Evolutionary conservation across 2,329 filamentous ascomycete species (phyloP).

Genomic region (Coniochaeta sp.): DNA sequence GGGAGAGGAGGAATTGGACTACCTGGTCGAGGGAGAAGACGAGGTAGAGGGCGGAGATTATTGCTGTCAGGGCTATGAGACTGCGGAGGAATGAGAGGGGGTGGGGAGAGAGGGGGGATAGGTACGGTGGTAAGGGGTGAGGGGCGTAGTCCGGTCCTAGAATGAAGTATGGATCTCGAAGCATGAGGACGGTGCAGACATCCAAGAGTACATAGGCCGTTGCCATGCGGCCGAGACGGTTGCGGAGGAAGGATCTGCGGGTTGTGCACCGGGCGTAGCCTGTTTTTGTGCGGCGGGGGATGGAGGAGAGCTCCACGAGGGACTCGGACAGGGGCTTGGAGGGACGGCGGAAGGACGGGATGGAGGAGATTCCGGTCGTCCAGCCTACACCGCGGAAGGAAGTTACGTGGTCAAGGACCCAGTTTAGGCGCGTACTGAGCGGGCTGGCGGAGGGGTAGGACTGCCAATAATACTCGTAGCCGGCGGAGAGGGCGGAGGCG

Average conservation of each 20-base stretch:
- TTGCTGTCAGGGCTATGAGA: conserved; percentile 42
- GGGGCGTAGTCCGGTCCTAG: conserved; percentile 32
- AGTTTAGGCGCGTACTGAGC: conserved; percentile 42
- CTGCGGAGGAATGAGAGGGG: conserved; percentile 49
- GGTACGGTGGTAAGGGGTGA: conserved; percentile 33
- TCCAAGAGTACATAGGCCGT: conserved; percentile 63
- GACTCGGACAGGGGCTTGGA: conserved; percentile 29
- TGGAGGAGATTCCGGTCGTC: conserved; percentile 42
- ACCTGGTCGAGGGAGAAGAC: conserved; percentile 42
- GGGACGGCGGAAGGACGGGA: conserved; percentile 37
- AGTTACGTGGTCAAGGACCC: conserved; percentile 46
- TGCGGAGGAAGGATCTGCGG: conserved; percentile 34
- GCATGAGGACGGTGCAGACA: conserved; percentile 57
- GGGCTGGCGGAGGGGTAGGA: conserved; percentile 43
- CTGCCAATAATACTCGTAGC: conserved; percentile 52
- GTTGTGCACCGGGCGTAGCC: conserved; percentile 39
- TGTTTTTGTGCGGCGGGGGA: conserved; percentile 31
- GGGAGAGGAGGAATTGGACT: conserved; percentile 4
- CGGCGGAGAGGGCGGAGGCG: conserved; percentile 12
- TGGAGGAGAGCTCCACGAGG: conserved; percentile 29
- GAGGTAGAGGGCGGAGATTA: conserved; percentile 53
- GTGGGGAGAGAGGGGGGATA: conserved; percentile 31
- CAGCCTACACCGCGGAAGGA: conserved; percentile 51
- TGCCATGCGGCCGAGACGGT: conserved; percentile 37
- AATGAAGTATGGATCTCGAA: conserved; percentile 72